Evolutionary conservation across 306 rosid species (phyloP), one percentile per base, ranked within the genome.

Genomic region (Begonia loranthoides): DNA sequence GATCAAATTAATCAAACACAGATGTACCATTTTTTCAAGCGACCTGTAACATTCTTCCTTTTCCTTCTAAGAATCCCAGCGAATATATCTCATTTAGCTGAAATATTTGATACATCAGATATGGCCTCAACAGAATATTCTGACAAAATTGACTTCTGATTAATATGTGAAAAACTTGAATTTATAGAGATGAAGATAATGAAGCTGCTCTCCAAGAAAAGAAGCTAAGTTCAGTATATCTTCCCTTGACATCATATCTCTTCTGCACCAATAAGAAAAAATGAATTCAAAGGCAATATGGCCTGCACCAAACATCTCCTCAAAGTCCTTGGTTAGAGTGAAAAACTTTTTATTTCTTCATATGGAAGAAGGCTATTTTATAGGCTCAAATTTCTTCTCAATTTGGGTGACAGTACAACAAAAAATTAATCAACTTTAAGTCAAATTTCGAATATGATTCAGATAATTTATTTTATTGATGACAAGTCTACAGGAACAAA

Each of bases 201-300:
- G 67, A 51, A 90, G 70, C 71, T 82, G 90, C 74, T 82, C 90
- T 17, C 94, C 97, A 63, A 85, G 55, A 64, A 90, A 90, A 49
- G 94, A 79, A 60, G 95, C 95, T 58, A 90, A 63, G 68, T 56
- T 72, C 56, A 80, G 70, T 47, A 53, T 59, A 62, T 78, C 97
- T 63, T 76, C 92, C 73, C 66, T 51, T 51, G 84, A 70, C 55
- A 90, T 34, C 34, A 49, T 54, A 54, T 90, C 84, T 68, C 95
- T 79, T 65, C 97, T 90, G 92, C 75, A 70, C 70, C 69, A 13
- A 41, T 43, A 60, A 39, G 17, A 48, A 24, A 51, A 55, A 28
- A n/a, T n/a, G n/a, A 54, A 64, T 41, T 50, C 61, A 70, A 45
- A 17, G 56, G 52, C 34, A n/a, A n/a, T n/a, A n/a, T n/a, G n/a